Base-by-base conservation (phyloP, 805 yeast genomes). In the Lipomyces mesembrius region DNA sequence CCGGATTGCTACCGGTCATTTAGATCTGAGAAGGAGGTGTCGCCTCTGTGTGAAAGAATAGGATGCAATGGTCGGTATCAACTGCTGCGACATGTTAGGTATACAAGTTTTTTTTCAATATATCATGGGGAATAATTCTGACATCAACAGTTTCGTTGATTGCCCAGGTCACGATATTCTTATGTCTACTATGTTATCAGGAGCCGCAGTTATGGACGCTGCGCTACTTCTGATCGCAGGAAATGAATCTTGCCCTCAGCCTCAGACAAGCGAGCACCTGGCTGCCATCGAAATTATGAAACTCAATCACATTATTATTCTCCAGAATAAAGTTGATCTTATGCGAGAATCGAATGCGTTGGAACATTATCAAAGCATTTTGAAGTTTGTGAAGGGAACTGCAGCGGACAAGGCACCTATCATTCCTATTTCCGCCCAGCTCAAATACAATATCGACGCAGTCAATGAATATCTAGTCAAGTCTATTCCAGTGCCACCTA, bases 161-260 rank as follows among this genome's bases (percentile, higher is more conserved):
- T 96, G 99, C 84, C 99, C 99, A 68, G 99, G 99, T 80, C 99
- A 95, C 90, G 99, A 95, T 84, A 96, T 95, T 83, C 88, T 95
- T 80, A 95, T 95, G 99, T 92, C 98, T 85, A 95, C 99, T 73
- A 95, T 95, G 99, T 88, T 95, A 87, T 93, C 98, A 58, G 99
- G 99, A 79, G 99, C 99, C 49, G 99, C 99, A 20, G 99, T 95
- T 72, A 95, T 95, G 99, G 99, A 95, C 81, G 99, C 99, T 65
- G 99, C 99, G 2, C 83, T 95, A 69, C 83, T 95, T 77, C 85
- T 95, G 72, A 89, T 95, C 78, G 99, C 99, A 35, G 99, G 98
- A 81, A 95, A 95, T 79, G 99, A 95, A 85, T 87, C 97, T 64
- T 95, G 99, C 84, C 99, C 99, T 69, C 99, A 95, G 84, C 99